These are phyloP conservation scores for Talaromyces sp. DNA, from an alignment of 2,329 filamentous ascomycete genomes.

Conservation along the genomic window DNA sequence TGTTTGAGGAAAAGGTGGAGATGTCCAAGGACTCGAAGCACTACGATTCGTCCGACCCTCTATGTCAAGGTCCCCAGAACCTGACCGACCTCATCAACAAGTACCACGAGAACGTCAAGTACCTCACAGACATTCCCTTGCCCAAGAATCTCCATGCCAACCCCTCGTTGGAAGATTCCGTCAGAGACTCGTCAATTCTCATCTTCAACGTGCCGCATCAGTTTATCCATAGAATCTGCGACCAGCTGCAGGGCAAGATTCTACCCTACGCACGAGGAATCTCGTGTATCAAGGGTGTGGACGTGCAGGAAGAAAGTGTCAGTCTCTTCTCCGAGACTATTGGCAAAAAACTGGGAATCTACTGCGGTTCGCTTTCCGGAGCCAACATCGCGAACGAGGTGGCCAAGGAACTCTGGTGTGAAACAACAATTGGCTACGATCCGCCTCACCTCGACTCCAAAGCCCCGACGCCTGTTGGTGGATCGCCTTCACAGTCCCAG, in stretches of 20 bases:
- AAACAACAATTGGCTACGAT: constrained; percentile 95
- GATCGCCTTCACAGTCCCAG: constrained; percentile 48
- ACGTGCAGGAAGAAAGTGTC: constrained; percentile 80
- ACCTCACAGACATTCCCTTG: constrained; percentile 81
- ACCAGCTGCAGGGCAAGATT: constrained; percentile 79
- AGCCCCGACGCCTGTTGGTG: constrained; percentile 55
- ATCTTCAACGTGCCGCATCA: constrained; percentile 93
- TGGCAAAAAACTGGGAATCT: constrained; percentile 83
- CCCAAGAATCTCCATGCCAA: constrained; percentile 60
- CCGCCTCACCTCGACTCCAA: constrained; percentile 83
- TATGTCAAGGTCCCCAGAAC: constrained; percentile 68
- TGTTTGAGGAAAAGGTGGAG: constrained; percentile 85
- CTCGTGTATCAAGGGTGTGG: constrained; percentile 96
- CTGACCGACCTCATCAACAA: constrained; percentile 88
- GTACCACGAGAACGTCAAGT: constrained; percentile 94
- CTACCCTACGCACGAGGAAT: constrained; percentile 88
- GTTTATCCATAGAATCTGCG: constrained; percentile 84
- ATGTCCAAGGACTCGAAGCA: constrained; percentile 67
- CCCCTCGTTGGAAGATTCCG: constrained; percentile 57
- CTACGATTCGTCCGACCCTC: constrained; percentile 74
- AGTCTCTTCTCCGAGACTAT: constrained; percentile 93
- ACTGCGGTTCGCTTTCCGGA: constrained; percentile 90
- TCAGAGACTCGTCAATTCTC: constrained; percentile 78
- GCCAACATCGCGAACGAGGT: constrained; percentile 97
- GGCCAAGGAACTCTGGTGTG: constrained; percentile 90